Evolutionary conservation across 208 protist genomes (phyloP).

Genomic region (Leishmania arabica): DNA sequence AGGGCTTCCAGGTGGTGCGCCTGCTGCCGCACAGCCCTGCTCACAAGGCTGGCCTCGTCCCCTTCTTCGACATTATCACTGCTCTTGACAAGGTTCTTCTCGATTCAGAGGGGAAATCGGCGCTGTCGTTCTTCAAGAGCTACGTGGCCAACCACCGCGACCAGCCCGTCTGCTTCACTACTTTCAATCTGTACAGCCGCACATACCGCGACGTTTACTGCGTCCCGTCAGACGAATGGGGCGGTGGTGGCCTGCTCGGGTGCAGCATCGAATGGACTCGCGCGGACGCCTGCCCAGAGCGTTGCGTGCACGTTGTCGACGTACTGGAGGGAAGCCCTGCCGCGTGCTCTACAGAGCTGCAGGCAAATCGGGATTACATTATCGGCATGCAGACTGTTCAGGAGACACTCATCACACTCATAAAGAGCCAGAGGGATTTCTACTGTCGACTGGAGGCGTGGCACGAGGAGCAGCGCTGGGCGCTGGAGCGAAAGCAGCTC

Average conservation of each 20-base stretch:
- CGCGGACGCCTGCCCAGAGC: constrained; percentile 32
- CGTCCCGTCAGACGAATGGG: constrained; percentile 37
- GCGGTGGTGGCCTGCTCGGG: constrained; percentile 68
- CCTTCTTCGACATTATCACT: constrained; percentile 91
- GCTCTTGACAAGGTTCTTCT: constrained; percentile 57
- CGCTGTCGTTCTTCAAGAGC: constrained; percentile 56
- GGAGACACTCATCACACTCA: constrained; percentile 62
- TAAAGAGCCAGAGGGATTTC: constrained; percentile 70
- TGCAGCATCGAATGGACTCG: constrained; percentile 85
- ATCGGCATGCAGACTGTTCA: constrained; percentile 82
- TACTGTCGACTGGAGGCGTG: constrained; percentile 63
- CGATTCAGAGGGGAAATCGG: constrained; percentile 16
- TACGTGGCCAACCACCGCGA: constrained; percentile 50
- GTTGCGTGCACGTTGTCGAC: constrained; percentile 74
- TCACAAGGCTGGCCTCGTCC: constrained; percentile 69
- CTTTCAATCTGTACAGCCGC: constrained; percentile 71
- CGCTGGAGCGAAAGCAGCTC: constrained; percentile 31
- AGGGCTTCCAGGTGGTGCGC: constrained; percentile 82
- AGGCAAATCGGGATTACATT: constrained; percentile 72
- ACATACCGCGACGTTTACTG: constrained; percentile 61
- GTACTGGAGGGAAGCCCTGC: constrained; percentile 62
- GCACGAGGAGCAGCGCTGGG: constrained; percentile 50
- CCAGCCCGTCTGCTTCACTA: constrained; percentile 50
- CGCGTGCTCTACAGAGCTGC: constrained; percentile 41
- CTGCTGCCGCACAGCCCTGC: constrained; percentile 79